Conservation (phyloP, 2,329 filamentous ascomycete species). For the Gyromitra esculenta region DNA sequence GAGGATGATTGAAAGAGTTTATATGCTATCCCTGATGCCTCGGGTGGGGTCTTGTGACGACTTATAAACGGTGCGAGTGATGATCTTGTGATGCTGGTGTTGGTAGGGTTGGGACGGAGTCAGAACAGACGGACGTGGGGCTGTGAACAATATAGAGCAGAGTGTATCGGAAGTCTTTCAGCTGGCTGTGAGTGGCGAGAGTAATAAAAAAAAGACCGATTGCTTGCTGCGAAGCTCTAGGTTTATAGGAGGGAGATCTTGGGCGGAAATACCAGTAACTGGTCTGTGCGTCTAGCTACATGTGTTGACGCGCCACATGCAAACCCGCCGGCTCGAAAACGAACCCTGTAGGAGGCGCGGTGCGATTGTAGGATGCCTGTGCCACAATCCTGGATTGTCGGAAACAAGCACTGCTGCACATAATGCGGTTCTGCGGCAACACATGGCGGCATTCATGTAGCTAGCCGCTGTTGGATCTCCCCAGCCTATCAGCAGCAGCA, state of each 20-base stretch:
- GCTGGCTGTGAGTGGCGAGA: slow-evolving; percentile 11
- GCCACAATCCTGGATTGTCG: slow-evolving; percentile 9
- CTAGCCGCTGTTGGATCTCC: neutral
- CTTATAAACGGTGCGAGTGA: slow-evolving; percentile 20
- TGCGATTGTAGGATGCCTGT: slow-evolving; percentile 5
- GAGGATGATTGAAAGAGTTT: slow-evolving; percentile 24
- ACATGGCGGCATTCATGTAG: neutral
- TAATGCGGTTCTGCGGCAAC: neutral
- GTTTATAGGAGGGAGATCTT: slow-evolving; percentile 36
- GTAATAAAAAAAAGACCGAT: neutral
- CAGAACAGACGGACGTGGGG: slow-evolving; percentile 15
- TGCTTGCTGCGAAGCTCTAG: neutral
- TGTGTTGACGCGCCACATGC: slow-evolving; percentile 15
- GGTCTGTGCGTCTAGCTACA: slow-evolving; percentile 24
- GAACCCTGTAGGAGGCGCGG: slow-evolving; percentile 8
- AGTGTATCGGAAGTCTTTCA: slow-evolving; percentile 11
- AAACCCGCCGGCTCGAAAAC: neutral
- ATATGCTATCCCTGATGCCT: slow-evolving; percentile 14
- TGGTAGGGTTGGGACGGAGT: slow-evolving; percentile 27
- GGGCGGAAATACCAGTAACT: neutral
- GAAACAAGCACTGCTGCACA: neutral
- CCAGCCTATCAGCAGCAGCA: slow-evolving; percentile 1
- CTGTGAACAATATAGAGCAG: slow-evolving; percentile 32
- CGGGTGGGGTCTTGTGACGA: slow-evolving; percentile 34
- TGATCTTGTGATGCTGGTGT: slow-evolving; percentile 33